Base-by-base conservation (phyloP, 2,329 filamentous ascomycete species). In the Aureobasidium namibiae region DNA sequence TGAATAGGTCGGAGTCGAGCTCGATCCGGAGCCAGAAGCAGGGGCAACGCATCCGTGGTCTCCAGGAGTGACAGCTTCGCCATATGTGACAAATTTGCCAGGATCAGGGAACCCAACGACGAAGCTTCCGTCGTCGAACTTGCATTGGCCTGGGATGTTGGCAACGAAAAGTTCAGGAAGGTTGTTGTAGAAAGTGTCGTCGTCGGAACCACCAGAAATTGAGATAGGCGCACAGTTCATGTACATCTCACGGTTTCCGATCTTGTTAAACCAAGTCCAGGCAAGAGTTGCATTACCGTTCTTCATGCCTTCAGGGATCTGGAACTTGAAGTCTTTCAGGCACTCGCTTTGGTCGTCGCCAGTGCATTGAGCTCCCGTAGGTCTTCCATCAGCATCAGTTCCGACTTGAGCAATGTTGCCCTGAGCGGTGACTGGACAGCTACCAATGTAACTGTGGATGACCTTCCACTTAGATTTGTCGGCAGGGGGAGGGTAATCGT, bases 211-310 rank as follows among this genome's bases (percentile, higher is more conserved):
- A 4, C 73, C 75, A 0, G 82, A 82, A 24, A 97, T 79, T 0
- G 78, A 81, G 49, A 95, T 73, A 0, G 89, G 84, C 0, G 88
- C 90, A 66, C 92, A 99, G 80, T 96, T 95, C 91, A 96, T 95
- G 80, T 97, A 96, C 81, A 96, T 90, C 71, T 97, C 94, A 1
- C 92, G 86, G 76, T 96, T 96, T 2, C 94, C 94, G 10, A 95
- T 69, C 61, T 87, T 88, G 74, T 97, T 97, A 74, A 95, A 84
- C 94, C 94, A 97, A 0, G 90, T 90, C 91, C 92, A 97, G 0
- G 90, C 90, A 5, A 97, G 78, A 0, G 86, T 89, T 26, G 88
- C 92, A 41, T 91, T 81, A 4, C 92, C 94, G 1, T 85, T 76
- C 9, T 86, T 83, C 48, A 96, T 80, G 23, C 85, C 82, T 0